These are phyloP conservation scores for Gloeopeniophorella convolvens DNA, from an alignment of 768 basidiomycete species.

Conservation along the genomic window DNA sequence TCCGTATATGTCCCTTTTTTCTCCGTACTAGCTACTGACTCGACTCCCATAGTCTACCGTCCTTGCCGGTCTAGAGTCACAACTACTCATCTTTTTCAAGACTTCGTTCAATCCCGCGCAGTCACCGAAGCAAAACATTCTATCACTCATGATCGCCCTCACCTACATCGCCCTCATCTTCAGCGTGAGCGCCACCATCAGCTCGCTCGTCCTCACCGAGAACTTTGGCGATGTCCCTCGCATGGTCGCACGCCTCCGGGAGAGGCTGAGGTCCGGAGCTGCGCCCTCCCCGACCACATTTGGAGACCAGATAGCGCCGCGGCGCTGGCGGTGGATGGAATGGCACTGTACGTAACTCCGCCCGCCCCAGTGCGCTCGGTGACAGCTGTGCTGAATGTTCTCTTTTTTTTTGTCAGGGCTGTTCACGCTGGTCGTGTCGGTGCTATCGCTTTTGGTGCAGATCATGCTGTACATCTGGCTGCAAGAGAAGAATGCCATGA, in stretches of 20 bases:
- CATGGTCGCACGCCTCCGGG: neutral
- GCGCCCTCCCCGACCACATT: neutral
- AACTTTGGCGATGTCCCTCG: constrained; percentile 14
- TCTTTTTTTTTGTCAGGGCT: neutral
- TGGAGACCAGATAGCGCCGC: neutral
- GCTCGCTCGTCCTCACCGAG: constrained; percentile 15
- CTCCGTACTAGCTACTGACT: neutral
- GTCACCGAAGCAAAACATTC: neutral
- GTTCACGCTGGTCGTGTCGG: constrained; percentile 6
- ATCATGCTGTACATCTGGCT: constrained; percentile 16
- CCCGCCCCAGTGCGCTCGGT: too few species aligned
- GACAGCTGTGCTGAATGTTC: neutral
- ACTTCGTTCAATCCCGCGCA: neutral
- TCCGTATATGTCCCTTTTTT: neutral
- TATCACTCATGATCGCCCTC: constrained; percentile 11
- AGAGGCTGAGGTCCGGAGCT: neutral
- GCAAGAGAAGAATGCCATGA: neutral
- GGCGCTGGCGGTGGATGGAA: constrained; percentile 8
- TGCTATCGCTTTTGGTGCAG: constrained; percentile 10
- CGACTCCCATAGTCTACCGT: constrained; percentile 5
- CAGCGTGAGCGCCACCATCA: constrained; percentile 17
- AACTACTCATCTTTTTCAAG: constrained; percentile 15
- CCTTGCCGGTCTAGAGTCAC: constrained; percentile 16
- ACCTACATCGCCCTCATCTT: constrained; percentile 19
- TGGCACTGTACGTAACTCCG: constrained; percentile 7